phyloP scores from a whole-genome alignment of 805 yeast species.

The Diddensiella caesifluorescens region DNA sequence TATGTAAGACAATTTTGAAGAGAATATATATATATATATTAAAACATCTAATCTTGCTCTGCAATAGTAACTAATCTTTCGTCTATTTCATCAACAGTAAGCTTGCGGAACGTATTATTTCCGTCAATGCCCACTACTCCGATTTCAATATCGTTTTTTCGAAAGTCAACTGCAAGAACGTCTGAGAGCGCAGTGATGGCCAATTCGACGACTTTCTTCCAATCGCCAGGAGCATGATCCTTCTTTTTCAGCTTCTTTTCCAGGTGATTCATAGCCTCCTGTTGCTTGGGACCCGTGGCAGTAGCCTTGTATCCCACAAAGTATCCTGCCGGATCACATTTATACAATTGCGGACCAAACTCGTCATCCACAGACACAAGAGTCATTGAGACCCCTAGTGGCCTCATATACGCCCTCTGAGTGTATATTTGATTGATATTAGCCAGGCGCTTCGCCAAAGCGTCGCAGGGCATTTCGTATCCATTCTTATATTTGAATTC shows the following conservation, averaged over 20 bases:
- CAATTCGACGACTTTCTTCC: constrained; percentile 85
- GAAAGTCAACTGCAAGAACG: constrained; percentile 85
- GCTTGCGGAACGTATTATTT: constrained; percentile 47
- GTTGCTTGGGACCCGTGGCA: constrained; percentile 96
- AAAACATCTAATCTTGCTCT: constrained; percentile 67
- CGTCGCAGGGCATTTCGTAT: constrained; percentile 94
- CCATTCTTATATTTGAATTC: constrained; percentile 94
- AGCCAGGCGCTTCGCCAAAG: constrained; percentile 90
- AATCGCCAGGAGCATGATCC: constrained; percentile 66
- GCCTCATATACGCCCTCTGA: constrained; percentile 98
- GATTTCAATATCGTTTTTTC: constrained; percentile 88
- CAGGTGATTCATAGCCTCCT: constrained; percentile 82
- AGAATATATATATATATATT: constrained; percentile 1
- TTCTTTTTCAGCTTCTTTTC: constrained; percentile 85
- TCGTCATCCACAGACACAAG: constrained; percentile 86
- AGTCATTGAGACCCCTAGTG: constrained; percentile 89
- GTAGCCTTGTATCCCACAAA: constrained; percentile 86
- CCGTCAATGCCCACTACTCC: constrained; percentile 76
- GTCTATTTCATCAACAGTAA: constrained; percentile 85
- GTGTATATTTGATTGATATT: constrained; percentile 93
- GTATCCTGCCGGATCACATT: constrained; percentile 97
- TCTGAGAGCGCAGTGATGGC: constrained; percentile 83
- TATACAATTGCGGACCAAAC: constrained; percentile 81
- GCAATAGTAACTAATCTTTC: constrained; percentile 92
- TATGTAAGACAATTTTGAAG: not conserved